phyloP scores from a whole-genome alignment of 495 filamentous ascomycete species.

The Penicillium alfredii region DNA sequence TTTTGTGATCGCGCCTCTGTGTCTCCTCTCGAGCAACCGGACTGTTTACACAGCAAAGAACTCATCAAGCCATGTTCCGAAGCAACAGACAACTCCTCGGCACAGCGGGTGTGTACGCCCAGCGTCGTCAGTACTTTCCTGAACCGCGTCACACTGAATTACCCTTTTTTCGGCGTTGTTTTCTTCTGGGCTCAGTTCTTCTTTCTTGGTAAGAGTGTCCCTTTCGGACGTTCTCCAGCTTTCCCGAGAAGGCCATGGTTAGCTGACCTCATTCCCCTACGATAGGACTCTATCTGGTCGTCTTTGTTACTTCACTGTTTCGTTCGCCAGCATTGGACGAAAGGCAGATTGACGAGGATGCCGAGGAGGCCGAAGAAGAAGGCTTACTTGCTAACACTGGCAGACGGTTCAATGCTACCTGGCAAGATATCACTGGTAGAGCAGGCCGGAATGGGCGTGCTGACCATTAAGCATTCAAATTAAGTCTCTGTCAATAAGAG shows the following conservation, averaged over 20 bases:
- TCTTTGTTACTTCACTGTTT: constrained; percentile 70
- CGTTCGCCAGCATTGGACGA: constrained; percentile 71
- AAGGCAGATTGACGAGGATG: constrained; percentile 74
- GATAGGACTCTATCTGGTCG: constrained; percentile 66
- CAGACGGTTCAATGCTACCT: constrained; percentile 72
- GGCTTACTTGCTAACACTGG: constrained; percentile 77
- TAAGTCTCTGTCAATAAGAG: too few species aligned
- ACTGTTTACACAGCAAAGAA: constrained; percentile 68
- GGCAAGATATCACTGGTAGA: constrained; percentile 75
- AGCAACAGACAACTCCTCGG: constrained; percentile 49
- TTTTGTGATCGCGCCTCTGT: constrained; percentile 67
- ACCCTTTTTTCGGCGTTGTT: constrained; percentile 89
- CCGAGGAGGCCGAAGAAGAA: constrained; percentile 93
- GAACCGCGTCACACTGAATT: constrained; percentile 90
- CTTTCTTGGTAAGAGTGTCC: constrained; percentile 58
- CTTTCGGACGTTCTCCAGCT: neutral
- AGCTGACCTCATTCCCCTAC: neutral
- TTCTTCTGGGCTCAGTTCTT: constrained; percentile 93
- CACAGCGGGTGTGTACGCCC: constrained; percentile 77
- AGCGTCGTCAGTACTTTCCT: constrained; percentile 86
- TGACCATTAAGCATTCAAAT: too few species aligned
- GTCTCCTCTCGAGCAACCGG: constrained; percentile 56
- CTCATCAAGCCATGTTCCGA: constrained; percentile 80
- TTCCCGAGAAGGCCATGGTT: too few species aligned
- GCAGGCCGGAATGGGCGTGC: constrained; percentile 16